Base-by-base conservation (phyloP, 495 filamentous ascomycete genomes). In the Hypoxylon rickii region DNA sequence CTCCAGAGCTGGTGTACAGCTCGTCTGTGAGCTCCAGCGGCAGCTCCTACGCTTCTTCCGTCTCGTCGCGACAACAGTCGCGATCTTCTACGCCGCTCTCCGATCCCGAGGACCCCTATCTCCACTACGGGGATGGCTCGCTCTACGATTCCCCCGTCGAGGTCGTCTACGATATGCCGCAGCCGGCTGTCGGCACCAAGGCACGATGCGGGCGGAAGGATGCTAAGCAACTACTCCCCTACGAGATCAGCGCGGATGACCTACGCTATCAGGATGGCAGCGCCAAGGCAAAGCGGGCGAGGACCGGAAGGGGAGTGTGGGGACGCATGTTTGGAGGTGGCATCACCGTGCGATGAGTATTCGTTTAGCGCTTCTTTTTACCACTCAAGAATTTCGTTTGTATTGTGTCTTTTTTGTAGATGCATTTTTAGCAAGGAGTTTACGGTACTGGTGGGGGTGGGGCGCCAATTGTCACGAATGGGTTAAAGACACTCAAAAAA, bases 161-260 rank as follows among this genome's bases (percentile, higher is more conserved):
- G 44, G 50, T 74, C 33, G 53, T 73, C 18, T 51, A 73, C 29
- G 69, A 71, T 26, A 61, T 61, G 60, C 63, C 63, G 16, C 58
- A 61, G 39, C 58, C 59, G 19, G 48, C 55, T 32, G 52, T 47
- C 13, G 39, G 21, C 22, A 24, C 20, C 13, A 55, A 44, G 36
- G 44, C 12, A 17, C 15, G 12, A 10, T 61, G 62, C 58, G 55
- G 50, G 36, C n/a, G 26, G 8, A 58, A 50, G 40, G 44, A 47
- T 21, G 17, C 45, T 13, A 65, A 67, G 51, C 63, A 67, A 34
- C 55, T 71, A 3, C 70, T 80, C 4, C 74, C 76, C 5, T 79
- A 76, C 57, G 76, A 80, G 64, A 78, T 80, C 43, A 73, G 65
- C 48, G 63, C 65, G 2, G 76, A 76, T 33, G 69, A 76, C 44